Conservation (phyloP, 306 rosid species). For the Senna siamea region DNA sequence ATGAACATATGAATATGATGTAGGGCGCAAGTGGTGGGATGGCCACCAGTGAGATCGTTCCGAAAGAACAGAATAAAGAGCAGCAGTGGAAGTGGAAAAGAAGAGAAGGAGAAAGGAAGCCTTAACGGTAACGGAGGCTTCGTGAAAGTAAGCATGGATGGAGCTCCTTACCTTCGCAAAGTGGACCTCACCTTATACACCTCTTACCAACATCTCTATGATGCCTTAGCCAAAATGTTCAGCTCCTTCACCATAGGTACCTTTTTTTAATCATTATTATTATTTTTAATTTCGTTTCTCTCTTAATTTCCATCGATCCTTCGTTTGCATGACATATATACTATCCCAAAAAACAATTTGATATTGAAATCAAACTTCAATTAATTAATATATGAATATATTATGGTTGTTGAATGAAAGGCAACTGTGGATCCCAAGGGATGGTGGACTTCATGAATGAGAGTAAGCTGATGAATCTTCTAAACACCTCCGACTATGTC, state of each 20-base stretch:
- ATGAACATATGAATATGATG: background rate
- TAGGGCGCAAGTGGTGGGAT: constrained; percentile 94
- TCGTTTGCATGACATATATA: too few relatives aligned
- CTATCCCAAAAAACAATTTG: too few relatives aligned
- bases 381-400: too few relatives aligned
- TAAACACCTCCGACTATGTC: constrained; percentile 79
- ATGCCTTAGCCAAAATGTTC: constrained; percentile 85
- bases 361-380: too few relatives aligned
- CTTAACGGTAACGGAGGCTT: constrained; percentile 38
- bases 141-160: constrained; percentile 96
- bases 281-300: too few relatives aligned
- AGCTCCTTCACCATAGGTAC: constrained; percentile 72
- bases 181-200: constrained; percentile 71
- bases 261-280: too few relatives aligned
- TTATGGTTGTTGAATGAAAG: too few relatives aligned
- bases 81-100: background rate
- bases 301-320: too few relatives aligned
- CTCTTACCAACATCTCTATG: constrained; percentile 75
- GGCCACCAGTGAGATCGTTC: constrained; percentile 91
- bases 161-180: constrained; percentile 96
- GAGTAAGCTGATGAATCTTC: constrained; percentile 82
- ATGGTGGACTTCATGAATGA: constrained; percentile 88
- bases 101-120: constrained; percentile 45
- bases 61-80: constrained; percentile 77
- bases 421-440: constrained; percentile 83